Conservation (phyloP, 1,139 yeast species). For the Protomyces inouyei region DNA sequence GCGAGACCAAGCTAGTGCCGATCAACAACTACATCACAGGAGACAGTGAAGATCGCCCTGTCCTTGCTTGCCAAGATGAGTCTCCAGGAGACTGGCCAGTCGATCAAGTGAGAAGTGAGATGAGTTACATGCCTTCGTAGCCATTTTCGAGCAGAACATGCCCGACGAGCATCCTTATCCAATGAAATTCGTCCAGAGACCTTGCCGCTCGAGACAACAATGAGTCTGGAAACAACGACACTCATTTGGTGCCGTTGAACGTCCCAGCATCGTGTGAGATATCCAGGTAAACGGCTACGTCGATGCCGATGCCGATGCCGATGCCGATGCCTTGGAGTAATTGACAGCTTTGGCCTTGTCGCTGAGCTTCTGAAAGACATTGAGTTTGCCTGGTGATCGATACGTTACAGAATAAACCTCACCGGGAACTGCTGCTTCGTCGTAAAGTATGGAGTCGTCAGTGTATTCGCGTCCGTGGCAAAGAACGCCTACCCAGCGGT, state of each 20-base stretch:
- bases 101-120: not conserved
- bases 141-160: not conserved
- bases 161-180: not conserved
- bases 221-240: not conserved
- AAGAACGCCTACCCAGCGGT: conserved; percentile 8
- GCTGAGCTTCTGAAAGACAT: not conserved
- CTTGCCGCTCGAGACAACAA: not conserved
- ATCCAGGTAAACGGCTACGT: not conserved
- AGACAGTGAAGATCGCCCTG: not conserved
- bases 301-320: not conserved
- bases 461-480: not conserved
- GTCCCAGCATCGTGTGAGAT: not conserved
- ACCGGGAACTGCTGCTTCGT: not conserved
- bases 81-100: not conserved
- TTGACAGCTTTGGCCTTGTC: not conserved
- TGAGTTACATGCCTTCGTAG: not conserved
- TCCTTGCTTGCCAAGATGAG: not conserved
- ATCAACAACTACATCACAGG: conserved; percentile 1
- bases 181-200: not conserved
- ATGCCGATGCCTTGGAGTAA: not conserved
- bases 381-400: conserved; percentile 3
- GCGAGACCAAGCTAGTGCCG: not conserved
- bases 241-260: not conserved
- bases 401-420: conserved; percentile 2
- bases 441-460: conserved; percentile 6